Base-by-base conservation (phyloP, 2,329 filamentous ascomycete genomes). In the Macrophomina phaseolina region DNA sequence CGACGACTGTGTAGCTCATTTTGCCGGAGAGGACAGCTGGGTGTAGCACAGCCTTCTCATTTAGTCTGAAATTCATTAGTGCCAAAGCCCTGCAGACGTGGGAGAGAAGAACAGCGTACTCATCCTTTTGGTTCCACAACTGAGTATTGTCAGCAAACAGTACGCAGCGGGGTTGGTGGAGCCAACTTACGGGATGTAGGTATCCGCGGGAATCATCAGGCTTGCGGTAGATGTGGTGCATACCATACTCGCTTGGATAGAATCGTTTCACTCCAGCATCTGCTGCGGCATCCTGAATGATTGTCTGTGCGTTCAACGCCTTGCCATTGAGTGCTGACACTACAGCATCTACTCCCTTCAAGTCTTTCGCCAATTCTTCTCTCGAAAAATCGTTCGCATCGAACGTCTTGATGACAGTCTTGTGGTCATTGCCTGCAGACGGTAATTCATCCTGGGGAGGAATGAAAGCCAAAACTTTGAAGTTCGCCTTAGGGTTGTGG, bases 1-100 rank as follows among this genome's bases (percentile, higher is more conserved):
- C 72, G 67, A 76, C 74, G 14, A 76, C 56, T 3, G 74, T 77
- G 67, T 74, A 77, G 18, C 68, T 70, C 71, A 74, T 75, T 40
- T 70, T 70, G 45, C 72, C 73, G 5, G 52, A 52, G 6, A n/a
- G 30, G n/a, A 63, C 36, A 11, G 73, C 70, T 3, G 72, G 69
- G 32, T 76, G 74, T 8, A 62, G 60, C 2, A 71, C 40, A 12
- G 56, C 67, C 14, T 46, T 40, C n/a, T 73, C 70, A 40, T 71
- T 72, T 51, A 63, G 66, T 61, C 73, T 74, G 2, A 65, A 67
- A 67, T 71, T 45, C 65, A 60, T 68, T 68, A 65, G 16, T 48
- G 7, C 23, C 23, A 23, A 23, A 23, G 23, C 3, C 23, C 23
- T 23, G 23, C 23, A 2, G 23, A 23, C 23, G 23, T 23, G 23